Conservation (phyloP, 176 grass and related monocot species). For the Zoysia pacifica region DNA sequence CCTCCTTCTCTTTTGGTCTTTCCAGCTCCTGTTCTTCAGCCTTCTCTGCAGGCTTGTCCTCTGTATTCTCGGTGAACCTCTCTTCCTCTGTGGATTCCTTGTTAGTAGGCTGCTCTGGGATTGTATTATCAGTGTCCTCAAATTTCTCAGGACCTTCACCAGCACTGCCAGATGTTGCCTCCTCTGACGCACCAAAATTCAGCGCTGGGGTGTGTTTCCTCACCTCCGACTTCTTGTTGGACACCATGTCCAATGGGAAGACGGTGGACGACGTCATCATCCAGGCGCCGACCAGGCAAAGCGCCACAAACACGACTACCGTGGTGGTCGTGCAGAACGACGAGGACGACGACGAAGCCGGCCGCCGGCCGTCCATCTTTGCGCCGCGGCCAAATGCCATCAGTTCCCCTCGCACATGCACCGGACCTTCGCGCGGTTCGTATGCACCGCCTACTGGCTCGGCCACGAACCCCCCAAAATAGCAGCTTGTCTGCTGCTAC, state of each 20-base stretch:
- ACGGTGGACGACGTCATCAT: slow-evolving; percentile 88
- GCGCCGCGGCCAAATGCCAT: slow-evolving; percentile 75
- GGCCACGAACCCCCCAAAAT: slow-evolving; percentile 4
- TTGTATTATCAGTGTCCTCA: slow-evolving; percentile 39
- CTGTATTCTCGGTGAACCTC: slow-evolving; percentile 41
- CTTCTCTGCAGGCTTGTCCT: slow-evolving; percentile 50
- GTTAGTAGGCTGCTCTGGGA: slow-evolving; percentile 49
- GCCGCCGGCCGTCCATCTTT: slow-evolving; percentile 80
- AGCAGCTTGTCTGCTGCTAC: slow-evolving; percentile 27
- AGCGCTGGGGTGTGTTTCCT: slow-evolving; percentile 35
- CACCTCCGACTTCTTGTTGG: slow-evolving; percentile 51
- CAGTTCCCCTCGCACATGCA: slow-evolving; percentile 42
- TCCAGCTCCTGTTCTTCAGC: slow-evolving; percentile 39
- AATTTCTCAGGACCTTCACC: slow-evolving; percentile 46
- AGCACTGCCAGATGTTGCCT: slow-evolving; percentile 38
- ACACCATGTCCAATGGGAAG: slow-evolving; percentile 57
- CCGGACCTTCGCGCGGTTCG: slow-evolving; percentile 15
- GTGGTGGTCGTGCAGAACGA: slow-evolving; percentile 77
- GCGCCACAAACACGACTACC: slow-evolving; percentile 71
- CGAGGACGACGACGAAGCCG: slow-evolving; percentile 49
- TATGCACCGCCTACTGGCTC: slow-evolving; percentile 12
- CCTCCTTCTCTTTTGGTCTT: slow-evolving; percentile 36
- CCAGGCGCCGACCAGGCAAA: slow-evolving; percentile 86
- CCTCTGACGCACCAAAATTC: slow-evolving; percentile 44
- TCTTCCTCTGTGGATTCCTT: slow-evolving; percentile 45